These are phyloP conservation scores for Sporormia fimetaria DNA, from an alignment of 495 filamentous ascomycete genomes.

Conservation along the genomic window DNA sequence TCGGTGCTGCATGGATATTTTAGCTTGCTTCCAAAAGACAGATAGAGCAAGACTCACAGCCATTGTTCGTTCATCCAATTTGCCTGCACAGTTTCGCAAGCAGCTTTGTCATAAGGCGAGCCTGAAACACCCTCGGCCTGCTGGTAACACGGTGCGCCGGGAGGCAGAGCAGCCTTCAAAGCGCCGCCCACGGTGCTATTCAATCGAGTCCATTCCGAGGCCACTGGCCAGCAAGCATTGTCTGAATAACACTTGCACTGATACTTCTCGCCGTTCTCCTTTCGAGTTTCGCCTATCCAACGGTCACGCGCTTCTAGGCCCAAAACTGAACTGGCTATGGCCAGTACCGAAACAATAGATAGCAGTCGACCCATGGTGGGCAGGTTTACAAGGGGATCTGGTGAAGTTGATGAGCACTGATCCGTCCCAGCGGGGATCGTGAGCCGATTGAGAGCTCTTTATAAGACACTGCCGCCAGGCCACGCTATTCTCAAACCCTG, in stretches of 20 bases:
- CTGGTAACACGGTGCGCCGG: conserved; percentile 14
- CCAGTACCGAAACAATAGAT: not conserved
- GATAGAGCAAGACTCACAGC: conserved; percentile 6
- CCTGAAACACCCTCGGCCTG: not conserved
- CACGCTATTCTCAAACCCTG: too few species aligned
- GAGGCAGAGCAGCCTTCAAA: conserved; percentile 12
- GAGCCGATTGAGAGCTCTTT: too few species aligned
- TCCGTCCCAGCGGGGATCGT: too few species aligned
- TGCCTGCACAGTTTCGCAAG: conserved; percentile 9
- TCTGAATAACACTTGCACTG: conserved; percentile 22
- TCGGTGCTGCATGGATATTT: conserved; percentile 8
- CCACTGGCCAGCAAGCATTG: conserved; percentile 17
- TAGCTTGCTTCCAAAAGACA: not conserved
- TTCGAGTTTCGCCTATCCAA: conserved; percentile 14
- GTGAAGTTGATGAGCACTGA: too few species aligned
- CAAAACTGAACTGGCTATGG: not conserved
- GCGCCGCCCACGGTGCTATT: conserved; percentile 18
- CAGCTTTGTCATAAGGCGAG: conserved; percentile 10
- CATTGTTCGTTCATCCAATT: conserved; percentile 19
- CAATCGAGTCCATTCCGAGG: conserved; percentile 9
- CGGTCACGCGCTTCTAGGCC: not conserved
- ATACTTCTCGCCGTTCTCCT: conserved; percentile 6
- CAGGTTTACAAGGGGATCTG: too few species aligned
- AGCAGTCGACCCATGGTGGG: not conserved
- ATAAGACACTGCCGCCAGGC: too few species aligned